phyloP scores from a whole-genome alignment of 1,284 basidiomycete species.

The Moesziomyces sp. region DNA sequence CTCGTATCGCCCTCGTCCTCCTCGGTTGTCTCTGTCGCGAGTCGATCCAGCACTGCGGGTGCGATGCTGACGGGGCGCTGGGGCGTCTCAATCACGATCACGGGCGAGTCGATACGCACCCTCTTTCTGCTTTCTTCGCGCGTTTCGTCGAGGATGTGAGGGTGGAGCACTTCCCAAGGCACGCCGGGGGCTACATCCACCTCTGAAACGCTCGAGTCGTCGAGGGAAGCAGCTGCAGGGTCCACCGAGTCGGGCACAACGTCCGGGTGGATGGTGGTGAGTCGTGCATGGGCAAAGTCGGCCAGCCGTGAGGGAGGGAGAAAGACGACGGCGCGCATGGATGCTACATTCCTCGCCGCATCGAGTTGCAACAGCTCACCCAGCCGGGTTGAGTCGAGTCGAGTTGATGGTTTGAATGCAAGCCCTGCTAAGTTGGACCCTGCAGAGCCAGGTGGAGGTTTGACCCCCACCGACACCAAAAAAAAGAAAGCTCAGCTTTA shows the following conservation, averaged over 20 bases:
- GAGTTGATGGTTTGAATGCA: neutral
- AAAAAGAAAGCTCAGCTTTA: no score
- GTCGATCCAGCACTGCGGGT: neutral
- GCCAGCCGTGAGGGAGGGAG: conserved; percentile 12
- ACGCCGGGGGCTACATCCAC: conserved; percentile 3
- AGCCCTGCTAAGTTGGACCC: no score
- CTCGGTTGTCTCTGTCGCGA: neutral
- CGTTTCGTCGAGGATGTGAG: neutral
- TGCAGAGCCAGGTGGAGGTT: no score
- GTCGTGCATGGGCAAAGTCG: neutral
- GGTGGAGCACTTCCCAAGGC: conserved; percentile 15
- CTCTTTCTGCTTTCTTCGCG: neutral
- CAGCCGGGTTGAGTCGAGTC: neutral
- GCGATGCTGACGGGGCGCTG: conserved; percentile 1
- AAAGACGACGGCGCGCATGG: conserved; percentile 17
- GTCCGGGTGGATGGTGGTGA: neutral
- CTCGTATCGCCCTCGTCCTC: conserved; percentile 12
- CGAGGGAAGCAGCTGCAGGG: neutral
- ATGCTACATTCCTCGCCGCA: no score
- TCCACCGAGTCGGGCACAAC: conserved; percentile 22
- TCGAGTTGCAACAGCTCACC: no score
- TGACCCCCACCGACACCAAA: no score
- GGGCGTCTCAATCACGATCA: conserved; percentile 30
- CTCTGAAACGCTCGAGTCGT: conserved; percentile 8
- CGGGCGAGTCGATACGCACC: conserved; percentile 26